Conservation (phyloP, 257 asterid genomes). For the Solanum lycopersicoides region DNA sequence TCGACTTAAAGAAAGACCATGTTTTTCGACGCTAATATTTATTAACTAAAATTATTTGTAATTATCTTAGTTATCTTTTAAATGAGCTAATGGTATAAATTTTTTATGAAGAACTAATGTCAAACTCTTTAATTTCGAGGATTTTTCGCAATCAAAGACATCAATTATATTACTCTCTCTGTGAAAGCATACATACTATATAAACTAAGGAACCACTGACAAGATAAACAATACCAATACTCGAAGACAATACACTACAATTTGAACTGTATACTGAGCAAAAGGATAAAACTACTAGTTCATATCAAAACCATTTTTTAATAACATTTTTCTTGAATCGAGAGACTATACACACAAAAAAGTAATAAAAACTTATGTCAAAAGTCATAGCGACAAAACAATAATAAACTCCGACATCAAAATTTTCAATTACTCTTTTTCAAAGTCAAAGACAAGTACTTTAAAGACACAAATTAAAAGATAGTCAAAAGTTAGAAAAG, state of each 20-base stretch:
- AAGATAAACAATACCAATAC: not conserved
- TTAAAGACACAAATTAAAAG: not conserved
- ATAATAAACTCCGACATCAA: not conserved
- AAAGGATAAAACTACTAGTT: not conserved
- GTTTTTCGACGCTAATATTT: not conserved
- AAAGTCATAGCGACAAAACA: no score
- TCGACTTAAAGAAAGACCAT: no score
- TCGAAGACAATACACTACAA: not conserved
- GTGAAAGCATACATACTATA: not conserved
- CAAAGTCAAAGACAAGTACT: not conserved
- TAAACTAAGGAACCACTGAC: not conserved
- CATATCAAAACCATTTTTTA: not conserved
- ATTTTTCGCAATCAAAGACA: not conserved
- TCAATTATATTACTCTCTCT: not conserved
- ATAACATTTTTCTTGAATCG: not conserved
- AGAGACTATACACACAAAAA: no score
- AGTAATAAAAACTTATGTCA: no score
- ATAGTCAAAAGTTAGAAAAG: not conserved
- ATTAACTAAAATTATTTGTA: not conserved
- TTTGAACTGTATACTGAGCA: not conserved
- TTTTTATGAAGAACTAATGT: no score
- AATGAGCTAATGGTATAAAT: no score
- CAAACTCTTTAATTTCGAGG: not conserved
- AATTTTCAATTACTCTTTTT: not conserved
- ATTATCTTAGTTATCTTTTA: no score